Conservation (phyloP, 805 yeast species). For the Sungouiella thailandica region DNA sequence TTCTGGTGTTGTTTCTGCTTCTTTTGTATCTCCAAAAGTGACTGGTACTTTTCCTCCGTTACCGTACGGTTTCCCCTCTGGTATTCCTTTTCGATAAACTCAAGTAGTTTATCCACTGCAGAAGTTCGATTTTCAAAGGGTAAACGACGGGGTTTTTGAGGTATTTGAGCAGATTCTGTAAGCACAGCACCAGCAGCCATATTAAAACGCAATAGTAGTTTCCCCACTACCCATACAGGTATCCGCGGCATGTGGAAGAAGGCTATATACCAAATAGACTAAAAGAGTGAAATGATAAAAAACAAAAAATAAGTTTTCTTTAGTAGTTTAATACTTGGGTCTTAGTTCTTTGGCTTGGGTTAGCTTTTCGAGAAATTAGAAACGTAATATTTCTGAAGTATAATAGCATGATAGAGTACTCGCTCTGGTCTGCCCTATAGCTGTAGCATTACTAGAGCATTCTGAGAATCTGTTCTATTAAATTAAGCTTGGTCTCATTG, state of each 20-base stretch:
- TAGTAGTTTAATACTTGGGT: too few species aligned
- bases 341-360: too few species aligned
- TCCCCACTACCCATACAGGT: slow-evolving; percentile 4
- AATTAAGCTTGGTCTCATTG: too few species aligned
- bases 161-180: not conserved
- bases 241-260: slow-evolving; percentile 2
- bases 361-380: too few species aligned
- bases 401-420: not conserved
- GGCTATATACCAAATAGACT: not conserved
- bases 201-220: not conserved
- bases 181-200: slow-evolving; percentile 4
- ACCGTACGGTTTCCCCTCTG: slow-evolving; percentile 33
- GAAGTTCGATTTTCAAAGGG: not conserved
- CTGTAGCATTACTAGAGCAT: too few species aligned
- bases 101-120: slow-evolving; percentile 19
- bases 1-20: slow-evolving; percentile 4
- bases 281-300: not conserved
- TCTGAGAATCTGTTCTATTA: too few species aligned
- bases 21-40: slow-evolving; percentile 23
- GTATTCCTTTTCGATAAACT: slow-evolving; percentile 34
- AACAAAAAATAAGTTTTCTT: not conserved
- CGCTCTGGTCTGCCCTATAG: not conserved
- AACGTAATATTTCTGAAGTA: too few species aligned
- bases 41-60: slow-evolving; percentile 32
- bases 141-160: slow-evolving; percentile 2